Evolutionary conservation across 192 early-diverging fungal genomes (phyloP).

Genomic region (Backusella tuberculispora): DNA sequence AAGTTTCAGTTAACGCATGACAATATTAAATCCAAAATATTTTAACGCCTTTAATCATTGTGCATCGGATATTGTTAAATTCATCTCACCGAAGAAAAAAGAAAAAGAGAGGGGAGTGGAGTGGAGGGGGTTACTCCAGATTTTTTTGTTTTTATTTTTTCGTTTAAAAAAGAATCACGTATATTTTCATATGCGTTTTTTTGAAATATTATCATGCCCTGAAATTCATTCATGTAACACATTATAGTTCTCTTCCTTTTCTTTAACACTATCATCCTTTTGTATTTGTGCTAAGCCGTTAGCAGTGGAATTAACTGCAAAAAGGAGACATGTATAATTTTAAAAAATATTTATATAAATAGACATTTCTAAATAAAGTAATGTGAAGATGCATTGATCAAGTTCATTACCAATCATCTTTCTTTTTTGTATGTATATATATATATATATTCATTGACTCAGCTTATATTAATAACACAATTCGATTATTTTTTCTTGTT

Average conservation of each 20-base stretch:
- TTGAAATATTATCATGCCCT: too few relatives aligned
- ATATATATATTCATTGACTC: neutral
- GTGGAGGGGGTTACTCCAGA: neutral
- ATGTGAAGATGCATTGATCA: conserved; percentile 1
- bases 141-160: neutral
- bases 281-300: too few relatives aligned
- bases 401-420: conserved; percentile 1
- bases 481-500: neutral
- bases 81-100: neutral
- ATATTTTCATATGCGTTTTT: too few relatives aligned
- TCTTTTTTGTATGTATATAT: neutral
- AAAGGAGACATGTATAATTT: neutral
- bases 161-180: too few relatives aligned
- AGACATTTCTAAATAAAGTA: conserved; percentile 17
- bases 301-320: neutral
- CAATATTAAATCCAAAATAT: conserved; percentile 3
- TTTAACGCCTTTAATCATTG: neutral
- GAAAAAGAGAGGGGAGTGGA: neutral
- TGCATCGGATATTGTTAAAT: conserved; percentile 17
- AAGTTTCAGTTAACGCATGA: conserved; percentile 10
- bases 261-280: too few relatives aligned
- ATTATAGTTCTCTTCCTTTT: too few relatives aligned
- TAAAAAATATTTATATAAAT: neutral
- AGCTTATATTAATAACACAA: conserved; percentile 4
- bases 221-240: too few relatives aligned